These are phyloP conservation scores for Suhomyces bolitotheri DNA, from an alignment of 1,139 yeast genomes.

Conservation along the genomic window DNA sequence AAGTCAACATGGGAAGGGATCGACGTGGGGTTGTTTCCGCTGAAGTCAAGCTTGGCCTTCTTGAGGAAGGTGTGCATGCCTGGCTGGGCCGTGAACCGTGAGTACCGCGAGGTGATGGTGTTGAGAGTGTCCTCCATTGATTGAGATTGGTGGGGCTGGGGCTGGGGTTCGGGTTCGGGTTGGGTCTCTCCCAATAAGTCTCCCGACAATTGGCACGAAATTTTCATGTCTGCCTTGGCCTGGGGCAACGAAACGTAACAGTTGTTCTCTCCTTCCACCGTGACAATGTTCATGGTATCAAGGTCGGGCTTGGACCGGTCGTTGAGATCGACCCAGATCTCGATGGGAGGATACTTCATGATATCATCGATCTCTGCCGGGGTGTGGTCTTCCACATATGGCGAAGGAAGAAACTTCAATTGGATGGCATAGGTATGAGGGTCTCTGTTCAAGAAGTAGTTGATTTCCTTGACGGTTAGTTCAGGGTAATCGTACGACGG, in stretches of 20 bases:
- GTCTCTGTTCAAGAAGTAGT: constrained; percentile 20
- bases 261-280: constrained; percentile 51
- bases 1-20: constrained; percentile 43
- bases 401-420: constrained; percentile 51
- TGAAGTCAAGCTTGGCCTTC: constrained; percentile 40
- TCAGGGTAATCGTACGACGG: constrained; percentile 27
- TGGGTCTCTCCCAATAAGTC: constrained; percentile 23
- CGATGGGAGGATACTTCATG: constrained; percentile 51
- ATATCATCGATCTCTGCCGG: constrained; percentile 19
- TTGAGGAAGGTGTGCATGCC: constrained; percentile 46
- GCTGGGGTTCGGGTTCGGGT: neutral
- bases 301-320: constrained; percentile 39
- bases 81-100: constrained; percentile 42
- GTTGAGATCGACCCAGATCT: constrained; percentile 52
- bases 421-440: constrained; percentile 34
- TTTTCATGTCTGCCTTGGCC: constrained; percentile 43
- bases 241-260: constrained; percentile 44
- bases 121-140: constrained; percentile 21
- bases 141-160: neutral
- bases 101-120: constrained; percentile 34
- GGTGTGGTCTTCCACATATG: constrained; percentile 25
- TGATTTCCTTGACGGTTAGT: constrained; percentile 23
- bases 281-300: constrained; percentile 41
- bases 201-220: constrained; percentile 44
- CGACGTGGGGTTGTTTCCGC: constrained; percentile 34